Evolutionary conservation across 306 rosid genomes (phyloP), one percentile per base, ranked within the genome.

Genomic region (Medicago truncatula): DNA sequence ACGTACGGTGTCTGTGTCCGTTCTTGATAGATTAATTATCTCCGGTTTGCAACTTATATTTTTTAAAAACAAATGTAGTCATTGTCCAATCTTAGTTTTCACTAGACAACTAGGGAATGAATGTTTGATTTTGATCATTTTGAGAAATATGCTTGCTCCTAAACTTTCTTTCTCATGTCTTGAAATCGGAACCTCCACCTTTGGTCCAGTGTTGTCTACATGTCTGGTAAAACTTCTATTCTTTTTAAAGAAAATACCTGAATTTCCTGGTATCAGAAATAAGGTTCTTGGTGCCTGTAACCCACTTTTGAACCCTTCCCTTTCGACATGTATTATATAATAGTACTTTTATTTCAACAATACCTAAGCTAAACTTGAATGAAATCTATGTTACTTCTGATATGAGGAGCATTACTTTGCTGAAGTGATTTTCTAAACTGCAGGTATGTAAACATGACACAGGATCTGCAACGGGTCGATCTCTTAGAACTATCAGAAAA

Each of bases 371-470:
- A 28, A 25, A 43, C 47, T 11, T 11, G 52, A 47, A 47, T 5
- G 53, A 2, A 4, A 47, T 47, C 53, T 47, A 4, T 49, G 8
- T 14, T 49, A 14, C 18, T 49, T 47, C 0, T 49, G 17, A 47
- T 47, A 7, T 5, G 17, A 47, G 15, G n/a, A 47, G 21, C 18
- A 8, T 53, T 54, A 21, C 9, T 13, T 16, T 1, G 25, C 70
- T 78, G 1, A 78, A 61, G 46, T 74, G 52, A 36, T 50, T 38
- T 76, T 38, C 73, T 43, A 31, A 71, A 79, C 21, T 69, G 73
- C 83, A 95, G 98, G 89, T 95, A 90, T 79, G 87, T 92, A 57
- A 95, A 86, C 70, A 83, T 89, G 90, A 81, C 87, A 1, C 86
- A 80, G 78, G 96, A 92, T 63, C 96, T 95, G 71, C 98, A 95